Evolutionary conservation across 306 rosid species (phyloP).

Genomic region (Cyamopsis tetragonoloba): DNA sequence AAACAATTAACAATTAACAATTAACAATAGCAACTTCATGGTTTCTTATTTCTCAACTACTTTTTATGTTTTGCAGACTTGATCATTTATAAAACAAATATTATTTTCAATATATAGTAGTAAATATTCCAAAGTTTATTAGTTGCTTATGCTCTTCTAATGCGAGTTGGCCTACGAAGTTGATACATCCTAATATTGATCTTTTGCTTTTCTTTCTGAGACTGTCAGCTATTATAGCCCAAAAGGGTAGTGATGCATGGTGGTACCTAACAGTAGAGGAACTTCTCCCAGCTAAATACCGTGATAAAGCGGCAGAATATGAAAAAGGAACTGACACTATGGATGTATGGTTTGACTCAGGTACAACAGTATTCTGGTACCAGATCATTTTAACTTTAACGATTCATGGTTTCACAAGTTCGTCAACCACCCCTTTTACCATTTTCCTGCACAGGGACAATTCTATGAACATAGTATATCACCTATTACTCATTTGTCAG

Average conservation of each 20-base stretch:
- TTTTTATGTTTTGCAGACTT: background rate
- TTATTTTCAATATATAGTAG: conserved; percentile 14
- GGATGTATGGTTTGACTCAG: conserved; percentile 99
- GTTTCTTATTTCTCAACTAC: conserved; percentile 8
- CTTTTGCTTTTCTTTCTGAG: conserved; percentile 28
- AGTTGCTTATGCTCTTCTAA: conserved; percentile 18
- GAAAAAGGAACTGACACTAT: conserved; percentile 98
- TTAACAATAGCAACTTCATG: conserved; percentile 5
- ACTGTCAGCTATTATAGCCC: conserved; percentile 70
- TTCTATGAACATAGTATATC: background rate
- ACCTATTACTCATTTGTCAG: background rate
- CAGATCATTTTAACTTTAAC: background rate
- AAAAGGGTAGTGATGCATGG: conserved; percentile 99
- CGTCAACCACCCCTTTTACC: background rate
- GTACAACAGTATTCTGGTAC: conserved; percentile 36
- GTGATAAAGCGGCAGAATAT: conserved; percentile 75
- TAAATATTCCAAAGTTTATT: conserved; percentile 13
- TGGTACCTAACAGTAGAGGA: conserved; percentile 95
- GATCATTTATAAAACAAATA: background rate
- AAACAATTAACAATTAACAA: too few relatives aligned
- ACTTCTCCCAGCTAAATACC: conserved; percentile 83
- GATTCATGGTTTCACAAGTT: background rate
- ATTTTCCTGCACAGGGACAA: background rate
- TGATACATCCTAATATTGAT: conserved; percentile 10
- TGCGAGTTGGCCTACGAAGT: conserved; percentile 6